phyloP scores from a whole-genome alignment of 768 basidiomycete genomes.

The Pleurotus eryngii region DNA sequence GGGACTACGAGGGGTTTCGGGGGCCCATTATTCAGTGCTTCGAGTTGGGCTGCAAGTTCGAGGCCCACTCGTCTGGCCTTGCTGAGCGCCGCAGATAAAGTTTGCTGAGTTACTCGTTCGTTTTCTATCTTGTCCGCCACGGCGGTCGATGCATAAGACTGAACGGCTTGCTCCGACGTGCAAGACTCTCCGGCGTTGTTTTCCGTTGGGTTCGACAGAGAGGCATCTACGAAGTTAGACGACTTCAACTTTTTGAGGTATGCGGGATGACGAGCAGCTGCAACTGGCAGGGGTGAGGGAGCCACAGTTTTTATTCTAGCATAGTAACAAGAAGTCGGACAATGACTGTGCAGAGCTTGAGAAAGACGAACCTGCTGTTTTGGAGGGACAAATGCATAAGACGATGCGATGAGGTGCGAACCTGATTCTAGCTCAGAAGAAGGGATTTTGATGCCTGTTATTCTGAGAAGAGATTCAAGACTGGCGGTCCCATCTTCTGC shows the following conservation, averaged over 20 bases:
- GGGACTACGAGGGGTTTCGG: background rate
- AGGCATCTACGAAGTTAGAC: background rate
- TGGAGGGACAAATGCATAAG: too few species aligned
- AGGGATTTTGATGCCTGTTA: conserved; percentile 22
- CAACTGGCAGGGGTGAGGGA: conserved; percentile 33
- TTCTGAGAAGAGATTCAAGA: conserved; percentile 24
- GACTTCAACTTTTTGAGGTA: conserved; percentile 29
- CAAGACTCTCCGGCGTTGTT: too few species aligned
- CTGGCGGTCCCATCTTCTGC: conserved; percentile 18
- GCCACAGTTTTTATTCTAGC: background rate
- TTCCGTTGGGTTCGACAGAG: background rate
- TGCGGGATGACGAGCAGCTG: conserved; percentile 45
- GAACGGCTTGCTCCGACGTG: background rate
- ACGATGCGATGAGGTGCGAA: too few species aligned
- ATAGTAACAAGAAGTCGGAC: background rate
- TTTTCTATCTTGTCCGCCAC: conserved; percentile 19
- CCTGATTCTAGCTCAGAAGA: background rate
- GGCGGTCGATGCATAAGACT: conserved; percentile 9
- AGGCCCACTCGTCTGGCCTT: conserved; percentile 9
- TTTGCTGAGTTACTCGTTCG: conserved; percentile 21
- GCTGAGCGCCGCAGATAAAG: conserved; percentile 20
- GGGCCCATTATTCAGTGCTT: background rate
- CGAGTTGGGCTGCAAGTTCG: conserved; percentile 10
- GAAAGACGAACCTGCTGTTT: too few species aligned
- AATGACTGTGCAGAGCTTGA: too few species aligned